phyloP scores from a whole-genome alignment of 2,329 filamentous ascomycete species.

The Ophiostoma quercus region DNA sequence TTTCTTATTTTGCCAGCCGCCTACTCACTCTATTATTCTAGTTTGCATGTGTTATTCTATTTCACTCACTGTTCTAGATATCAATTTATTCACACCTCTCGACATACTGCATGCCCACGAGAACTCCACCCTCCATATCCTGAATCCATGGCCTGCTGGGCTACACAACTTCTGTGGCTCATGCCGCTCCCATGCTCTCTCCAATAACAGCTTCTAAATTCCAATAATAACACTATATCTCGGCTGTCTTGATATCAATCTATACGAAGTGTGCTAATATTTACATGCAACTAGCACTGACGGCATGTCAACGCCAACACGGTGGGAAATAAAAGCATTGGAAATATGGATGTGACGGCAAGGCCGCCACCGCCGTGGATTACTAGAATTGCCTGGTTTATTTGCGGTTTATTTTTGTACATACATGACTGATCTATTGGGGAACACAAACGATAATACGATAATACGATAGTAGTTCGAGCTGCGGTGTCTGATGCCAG shows the following conservation, averaged over 20 bases:
- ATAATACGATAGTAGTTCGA: background rate
- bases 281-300: background rate
- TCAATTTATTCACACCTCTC: background rate
- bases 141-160: background rate
- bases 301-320: background rate
- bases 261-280: background rate
- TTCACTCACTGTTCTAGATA: background rate
- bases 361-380: background rate
- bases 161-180: constrained; percentile 4
- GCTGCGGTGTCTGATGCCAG: background rate
- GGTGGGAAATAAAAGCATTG: background rate
- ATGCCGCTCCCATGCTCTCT: background rate
- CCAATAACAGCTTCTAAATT: background rate
- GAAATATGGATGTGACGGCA: background rate
- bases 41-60: background rate
- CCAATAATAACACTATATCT: background rate
- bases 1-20: background rate
- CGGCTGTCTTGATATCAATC: background rate
- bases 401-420: background rate
- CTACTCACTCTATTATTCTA: background rate
- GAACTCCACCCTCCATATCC: background rate
- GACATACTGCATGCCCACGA: background rate
- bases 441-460: constrained; percentile 9
- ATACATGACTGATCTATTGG: background rate
- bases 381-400: background rate